phyloP scores from a whole-genome alignment of 2,329 filamentous ascomycete species.

The Pezicula rhizophila region DNA sequence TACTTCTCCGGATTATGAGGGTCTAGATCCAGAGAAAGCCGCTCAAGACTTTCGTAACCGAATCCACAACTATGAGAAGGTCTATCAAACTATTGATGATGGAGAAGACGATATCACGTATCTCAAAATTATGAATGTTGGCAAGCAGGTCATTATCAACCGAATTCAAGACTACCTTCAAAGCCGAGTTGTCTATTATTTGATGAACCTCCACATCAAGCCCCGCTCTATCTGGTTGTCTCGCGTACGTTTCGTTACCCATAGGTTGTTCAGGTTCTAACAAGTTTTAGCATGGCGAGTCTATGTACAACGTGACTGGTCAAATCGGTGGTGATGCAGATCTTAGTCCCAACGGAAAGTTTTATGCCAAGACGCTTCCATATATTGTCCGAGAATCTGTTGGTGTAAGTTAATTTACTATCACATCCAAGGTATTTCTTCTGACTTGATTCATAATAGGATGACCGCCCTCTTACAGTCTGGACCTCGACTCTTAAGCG shows the following conservation, averaged over 20 bases:
- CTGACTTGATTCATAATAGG: constrained; percentile 31
- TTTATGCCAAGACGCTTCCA: constrained; percentile 80
- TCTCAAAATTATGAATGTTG: constrained; percentile 95
- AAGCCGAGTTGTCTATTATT: constrained; percentile 92
- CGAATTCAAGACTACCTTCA: constrained; percentile 95
- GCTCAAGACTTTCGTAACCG: constrained; percentile 88
- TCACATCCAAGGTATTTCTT: not conserved
- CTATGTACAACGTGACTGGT: constrained; percentile 81
- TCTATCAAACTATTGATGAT: constrained; percentile 88
- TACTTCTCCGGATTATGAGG: constrained; percentile 88
- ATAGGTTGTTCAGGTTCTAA: constrained; percentile 10
- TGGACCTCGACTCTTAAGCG: constrained; percentile 74
- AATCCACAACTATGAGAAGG: constrained; percentile 95
- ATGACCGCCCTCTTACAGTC: constrained; percentile 55
- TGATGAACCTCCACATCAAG: constrained; percentile 98
- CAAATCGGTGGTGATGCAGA: constrained; percentile 90
- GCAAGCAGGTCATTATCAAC: constrained; percentile 96
- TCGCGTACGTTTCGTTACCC: constrained; percentile 51
- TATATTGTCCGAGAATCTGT: constrained; percentile 80
- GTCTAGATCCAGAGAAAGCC: constrained; percentile 87
- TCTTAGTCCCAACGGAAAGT: constrained; percentile 78
- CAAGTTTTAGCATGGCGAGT: constrained; percentile 74
- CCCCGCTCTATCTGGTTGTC: constrained; percentile 96
- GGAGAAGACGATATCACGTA: constrained; percentile 87
- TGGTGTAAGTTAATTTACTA: constrained; percentile 51